phyloP scores from a whole-genome alignment of 768 basidiomycete species.

The Boletus vinaceobasis region DNA sequence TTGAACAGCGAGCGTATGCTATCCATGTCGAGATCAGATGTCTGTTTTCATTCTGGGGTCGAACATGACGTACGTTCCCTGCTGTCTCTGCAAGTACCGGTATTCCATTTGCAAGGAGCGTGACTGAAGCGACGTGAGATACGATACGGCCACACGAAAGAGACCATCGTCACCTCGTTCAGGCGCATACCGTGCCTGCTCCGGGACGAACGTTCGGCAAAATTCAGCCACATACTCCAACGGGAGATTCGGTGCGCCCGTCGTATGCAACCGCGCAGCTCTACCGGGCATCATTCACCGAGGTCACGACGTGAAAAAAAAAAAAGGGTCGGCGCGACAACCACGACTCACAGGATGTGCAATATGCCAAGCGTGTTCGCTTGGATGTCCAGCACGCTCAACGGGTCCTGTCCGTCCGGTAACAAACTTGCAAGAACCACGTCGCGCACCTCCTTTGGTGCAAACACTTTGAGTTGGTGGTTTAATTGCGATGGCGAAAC shows the following conservation, averaged over 20 bases:
- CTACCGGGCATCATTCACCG: slow-evolving; percentile 30
- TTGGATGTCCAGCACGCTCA: slow-evolving; percentile 52
- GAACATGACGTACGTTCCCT: slow-evolving; percentile 48
- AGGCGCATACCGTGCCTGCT: slow-evolving; percentile 62
- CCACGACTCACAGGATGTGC: slow-evolving; percentile 63
- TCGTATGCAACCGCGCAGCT: slow-evolving; percentile 52
- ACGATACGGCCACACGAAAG: not conserved
- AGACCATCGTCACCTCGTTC: slow-evolving; percentile 52
- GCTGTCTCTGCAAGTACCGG: slow-evolving; percentile 43
- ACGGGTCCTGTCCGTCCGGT: slow-evolving; percentile 63
- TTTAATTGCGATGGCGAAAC: slow-evolving; percentile 38
- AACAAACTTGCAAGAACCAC: slow-evolving; percentile 51
- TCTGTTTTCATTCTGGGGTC: not conserved
- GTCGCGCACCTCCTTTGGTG: slow-evolving; percentile 59
- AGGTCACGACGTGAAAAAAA: not conserved
- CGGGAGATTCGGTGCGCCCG: slow-evolving; percentile 38
- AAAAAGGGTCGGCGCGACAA: not conserved
- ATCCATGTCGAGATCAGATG: slow-evolving; percentile 20
- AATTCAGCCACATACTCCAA: slow-evolving; percentile 50
- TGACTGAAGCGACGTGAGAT: slow-evolving; percentile 43
- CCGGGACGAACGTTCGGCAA: slow-evolving; percentile 58
- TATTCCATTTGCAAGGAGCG: slow-evolving; percentile 63
- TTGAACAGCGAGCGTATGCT: slow-evolving; percentile 48
- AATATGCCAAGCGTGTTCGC: slow-evolving; percentile 62
- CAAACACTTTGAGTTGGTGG: slow-evolving; percentile 42